Evolutionary conservation across 768 basidiomycete species (phyloP).

Genomic region (Termitomyces sp.): DNA sequence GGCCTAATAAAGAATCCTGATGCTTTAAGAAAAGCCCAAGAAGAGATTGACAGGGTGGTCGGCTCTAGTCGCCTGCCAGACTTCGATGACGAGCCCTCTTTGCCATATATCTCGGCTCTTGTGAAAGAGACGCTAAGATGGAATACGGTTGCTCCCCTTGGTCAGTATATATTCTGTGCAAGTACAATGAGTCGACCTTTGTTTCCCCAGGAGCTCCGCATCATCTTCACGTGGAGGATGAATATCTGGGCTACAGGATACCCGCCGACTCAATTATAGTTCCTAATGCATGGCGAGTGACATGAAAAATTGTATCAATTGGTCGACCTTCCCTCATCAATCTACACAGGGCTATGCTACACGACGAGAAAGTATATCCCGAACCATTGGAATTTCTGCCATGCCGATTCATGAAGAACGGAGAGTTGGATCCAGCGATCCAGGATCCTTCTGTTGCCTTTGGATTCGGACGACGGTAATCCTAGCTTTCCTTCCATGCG

Average conservation of each 20-base stretch:
- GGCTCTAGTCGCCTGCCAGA: constrained; percentile 21
- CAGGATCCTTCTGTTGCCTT: not conserved
- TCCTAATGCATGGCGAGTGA: not conserved
- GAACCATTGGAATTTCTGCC: not conserved
- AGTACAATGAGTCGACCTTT: not conserved
- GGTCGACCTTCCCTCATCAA: not conserved
- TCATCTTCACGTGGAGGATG: not conserved
- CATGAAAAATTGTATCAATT: not conserved
- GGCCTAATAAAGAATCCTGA: not conserved
- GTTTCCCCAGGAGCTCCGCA: not conserved
- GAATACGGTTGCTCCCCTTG: not conserved
- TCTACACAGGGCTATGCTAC: not conserved
- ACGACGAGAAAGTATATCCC: not conserved
- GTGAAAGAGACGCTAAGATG: constrained; percentile 26
- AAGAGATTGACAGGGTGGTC: constrained; percentile 21
- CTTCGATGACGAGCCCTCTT: constrained; percentile 19
- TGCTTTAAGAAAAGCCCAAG: constrained; percentile 10
- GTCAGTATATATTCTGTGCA: not conserved
- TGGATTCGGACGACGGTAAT: not conserved
- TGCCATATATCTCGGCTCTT: constrained; percentile 28
- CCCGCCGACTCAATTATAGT: not conserved
- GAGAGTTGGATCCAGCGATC: not conserved
- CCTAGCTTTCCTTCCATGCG: not conserved
- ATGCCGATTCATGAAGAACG: not conserved
- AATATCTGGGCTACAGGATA: not conserved